phyloP scores from a whole-genome alignment of 192 early-diverging fungal species.

The Backusella circina region DNA sequence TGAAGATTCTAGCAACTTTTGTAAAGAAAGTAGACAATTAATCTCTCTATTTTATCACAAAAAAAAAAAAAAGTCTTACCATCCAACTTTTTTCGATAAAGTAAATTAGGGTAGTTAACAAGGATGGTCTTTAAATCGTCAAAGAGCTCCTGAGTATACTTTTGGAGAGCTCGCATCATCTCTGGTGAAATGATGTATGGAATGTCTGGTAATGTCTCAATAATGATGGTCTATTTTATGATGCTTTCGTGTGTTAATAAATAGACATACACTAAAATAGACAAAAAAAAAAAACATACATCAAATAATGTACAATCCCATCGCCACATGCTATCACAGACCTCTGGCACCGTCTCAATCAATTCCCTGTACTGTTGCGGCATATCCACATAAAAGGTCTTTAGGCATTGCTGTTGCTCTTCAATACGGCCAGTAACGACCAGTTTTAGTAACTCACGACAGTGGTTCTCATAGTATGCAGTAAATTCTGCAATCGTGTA shows the following conservation, averaged over 20 bases:
- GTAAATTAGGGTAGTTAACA: constrained; percentile 5
- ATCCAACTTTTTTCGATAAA: constrained; percentile 27
- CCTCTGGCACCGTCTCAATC: constrained; percentile 24
- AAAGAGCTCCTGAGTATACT: constrained; percentile 10
- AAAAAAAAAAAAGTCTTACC: constrained; percentile 6
- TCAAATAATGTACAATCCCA: constrained; percentile 51
- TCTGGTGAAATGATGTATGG: background rate
- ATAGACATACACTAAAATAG: background rate
- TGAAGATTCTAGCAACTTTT: constrained; percentile 46
- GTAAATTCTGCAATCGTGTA: background rate
- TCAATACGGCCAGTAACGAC: background rate
- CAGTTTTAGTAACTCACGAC: background rate
- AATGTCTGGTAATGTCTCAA: constrained; percentile 10
- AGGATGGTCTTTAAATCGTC: background rate
- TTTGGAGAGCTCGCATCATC: constrained; percentile 1
- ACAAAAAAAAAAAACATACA: constrained; percentile 36
- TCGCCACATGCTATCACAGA: constrained; percentile 45
- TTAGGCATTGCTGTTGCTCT: background rate
- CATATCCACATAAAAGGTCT: constrained; percentile 14
- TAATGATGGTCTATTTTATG: constrained; percentile 22
- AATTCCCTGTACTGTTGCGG: background rate
- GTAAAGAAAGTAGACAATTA: background rate
- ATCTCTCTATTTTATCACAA: background rate
- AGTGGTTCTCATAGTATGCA: background rate
- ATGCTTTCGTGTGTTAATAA: background rate